Evolutionary conservation across 2,329 filamentous ascomycete genomes (phyloP), one percentile per base, ranked within the genome.

Genomic region (Pyrenophora tritici-repentis): DNA sequence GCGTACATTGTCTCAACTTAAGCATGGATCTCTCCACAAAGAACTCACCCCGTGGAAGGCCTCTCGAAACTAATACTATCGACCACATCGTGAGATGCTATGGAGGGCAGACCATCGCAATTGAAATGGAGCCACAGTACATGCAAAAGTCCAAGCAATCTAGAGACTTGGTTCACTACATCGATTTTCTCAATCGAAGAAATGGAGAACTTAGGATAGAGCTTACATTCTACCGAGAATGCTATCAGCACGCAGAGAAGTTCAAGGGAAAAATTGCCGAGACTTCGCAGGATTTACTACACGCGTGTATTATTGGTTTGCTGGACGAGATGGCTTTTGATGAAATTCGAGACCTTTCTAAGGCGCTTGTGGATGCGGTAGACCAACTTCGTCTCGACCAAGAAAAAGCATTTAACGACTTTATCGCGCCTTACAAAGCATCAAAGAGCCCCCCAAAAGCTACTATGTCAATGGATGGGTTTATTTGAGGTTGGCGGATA

Each of bases 61-160:
- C 33, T 29, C 53, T 55, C 22, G 10, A 55, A 14, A 35, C 34
- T 10, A 60, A 60, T 44, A 12, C 35, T 2, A 60, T 60, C 16
- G 17, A 60, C n/a, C 20, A 60, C n/a, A 49, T 58, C 3, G 31
- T 60, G 10, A 37, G 38, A 34, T 58, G 39, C 43, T 60, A 60
- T 51, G n/a, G 51, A 5, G 40, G 43, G 6, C 12, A 6, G n/a
- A 60, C 46, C 26, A 48, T 53, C n/a, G 39, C 41, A 8, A 41
- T 48, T 40, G 49, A 58, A 6, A 60, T 60, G n/a, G 37, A 58
- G 32, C 55, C 37, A 17, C 14, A 35, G 14, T n/a, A 47, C 4
- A 58, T 60, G 20, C 26, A 55, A 18, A 40, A 55, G n/a, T 55
- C 37, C 2, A 60, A 60, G 47, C 36, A 46, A 29, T 22, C 48